Percentiles rank a stretch among this genome's conserved stretches.
These are phyloP conservation scores for Sporothrix sp. DNA, from an alignment of 2,329 filamentous ascomycete genomes.

Conservation along the genomic window DNA sequence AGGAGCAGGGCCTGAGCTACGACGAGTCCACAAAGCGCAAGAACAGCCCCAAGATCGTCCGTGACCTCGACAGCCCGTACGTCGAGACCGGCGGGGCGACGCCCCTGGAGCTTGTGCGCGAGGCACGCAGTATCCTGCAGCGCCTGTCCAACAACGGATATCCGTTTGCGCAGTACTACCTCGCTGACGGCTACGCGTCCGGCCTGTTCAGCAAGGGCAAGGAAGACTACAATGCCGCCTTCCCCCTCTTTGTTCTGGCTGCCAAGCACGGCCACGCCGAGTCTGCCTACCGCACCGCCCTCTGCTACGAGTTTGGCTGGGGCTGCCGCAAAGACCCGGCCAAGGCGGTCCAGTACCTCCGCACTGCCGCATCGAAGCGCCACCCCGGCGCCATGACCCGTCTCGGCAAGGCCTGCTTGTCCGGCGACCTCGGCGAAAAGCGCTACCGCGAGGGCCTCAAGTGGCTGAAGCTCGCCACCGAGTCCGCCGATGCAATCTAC, in stretches of 20 bases:
- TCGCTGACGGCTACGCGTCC: conserved; percentile 87
- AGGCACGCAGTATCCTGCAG: conserved; percentile 84
- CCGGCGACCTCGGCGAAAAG: conserved; percentile 78
- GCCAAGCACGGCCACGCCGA: conserved; percentile 97
- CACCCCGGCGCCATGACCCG: conserved; percentile 93
- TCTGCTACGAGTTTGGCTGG: conserved; percentile 99
- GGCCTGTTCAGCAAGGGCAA: conserved; percentile 93
- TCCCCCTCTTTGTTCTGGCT: conserved; percentile 83
- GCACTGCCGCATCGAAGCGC: conserved; percentile 81
- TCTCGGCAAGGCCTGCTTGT: conserved; percentile 80
- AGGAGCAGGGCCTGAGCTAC: conserved; percentile 57
- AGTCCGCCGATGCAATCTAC: conserved; percentile 84
- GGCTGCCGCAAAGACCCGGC: conserved; percentile 80
- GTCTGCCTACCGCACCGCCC: conserved; percentile 81
- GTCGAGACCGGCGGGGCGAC: conserved; percentile 39
- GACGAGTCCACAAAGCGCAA: conserved; percentile 38
- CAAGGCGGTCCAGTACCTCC: conserved; percentile 89
- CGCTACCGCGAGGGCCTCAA: conserved; percentile 86
- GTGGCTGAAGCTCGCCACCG: conserved; percentile 89
- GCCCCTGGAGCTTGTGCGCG: conserved; percentile 63
- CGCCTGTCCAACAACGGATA: conserved; percentile 79
- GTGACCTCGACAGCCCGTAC: conserved; percentile 38
- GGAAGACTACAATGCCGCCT: conserved; percentile 82
- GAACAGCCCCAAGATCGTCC: conserved; percentile 36
- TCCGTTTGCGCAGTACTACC: conserved; percentile 95